Conservation (phyloP, 805 yeast species). For the Candida ovalis region DNA sequence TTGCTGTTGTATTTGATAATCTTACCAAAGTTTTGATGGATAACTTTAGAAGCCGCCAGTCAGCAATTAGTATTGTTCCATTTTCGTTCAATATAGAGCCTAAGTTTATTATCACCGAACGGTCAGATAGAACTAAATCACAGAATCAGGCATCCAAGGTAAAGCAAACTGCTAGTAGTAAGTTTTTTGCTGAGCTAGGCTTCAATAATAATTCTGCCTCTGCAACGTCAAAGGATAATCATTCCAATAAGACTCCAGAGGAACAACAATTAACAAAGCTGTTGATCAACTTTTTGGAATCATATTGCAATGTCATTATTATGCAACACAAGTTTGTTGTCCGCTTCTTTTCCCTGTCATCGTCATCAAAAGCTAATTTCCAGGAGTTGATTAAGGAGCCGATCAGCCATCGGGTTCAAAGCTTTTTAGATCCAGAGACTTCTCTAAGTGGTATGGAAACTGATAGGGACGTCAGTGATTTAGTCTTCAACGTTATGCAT, state of each 20-base stretch:
- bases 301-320: constrained; percentile 13
- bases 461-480: constrained; percentile 30
- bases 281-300: constrained; percentile 9
- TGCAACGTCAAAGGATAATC: background rate
- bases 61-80: background rate
- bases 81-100: constrained; percentile 24
- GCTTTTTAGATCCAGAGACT: constrained; percentile 8
- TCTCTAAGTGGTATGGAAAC: constrained; percentile 21
- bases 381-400: constrained; percentile 38
- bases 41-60: constrained; percentile 11
- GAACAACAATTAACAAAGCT: constrained; percentile 4
- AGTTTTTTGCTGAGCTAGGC: constrained; percentile 26
- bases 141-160: constrained; percentile 1
- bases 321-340: constrained; percentile 48
- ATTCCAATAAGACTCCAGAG: background rate
- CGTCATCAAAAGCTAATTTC: constrained; percentile 36
- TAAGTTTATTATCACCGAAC: constrained; percentile 16
- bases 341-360: constrained; percentile 41
- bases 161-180: constrained; percentile 15
- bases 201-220: constrained; percentile 6
- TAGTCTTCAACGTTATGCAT: constrained; percentile 28
- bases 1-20: constrained; percentile 27
- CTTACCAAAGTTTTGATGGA: constrained; percentile 21
- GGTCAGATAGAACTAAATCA: constrained; percentile 7
- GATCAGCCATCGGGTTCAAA: constrained; percentile 18